Base-by-base conservation (phyloP, 805 yeast genomes). In the Candida tammaniensis region DNA sequence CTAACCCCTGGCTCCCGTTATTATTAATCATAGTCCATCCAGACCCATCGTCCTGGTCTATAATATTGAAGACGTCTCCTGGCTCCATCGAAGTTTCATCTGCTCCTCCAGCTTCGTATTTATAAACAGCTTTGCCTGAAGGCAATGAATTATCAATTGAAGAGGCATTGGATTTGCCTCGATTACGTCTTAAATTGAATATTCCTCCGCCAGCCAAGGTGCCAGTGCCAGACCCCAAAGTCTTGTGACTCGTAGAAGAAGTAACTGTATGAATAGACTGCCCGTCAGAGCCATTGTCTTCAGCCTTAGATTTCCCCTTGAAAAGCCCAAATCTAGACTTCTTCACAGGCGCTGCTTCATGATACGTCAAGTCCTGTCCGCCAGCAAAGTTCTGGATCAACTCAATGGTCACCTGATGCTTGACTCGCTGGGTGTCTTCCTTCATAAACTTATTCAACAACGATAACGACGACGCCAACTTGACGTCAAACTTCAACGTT, bases 381-480 rank as follows among this genome's bases (percentile, higher is more conserved):
- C 82, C 86, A 1, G 93, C 88, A 33, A 83, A 87, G 40, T 81
- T 76, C 56, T 86, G 93, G 46, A 93, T 87, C 17, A 93, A 80
- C 57, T 91, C 97, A 33, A 91, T 80, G 49, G 84, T 91, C 13
- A 89, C 98, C 52, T 88, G 95, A 9, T 82, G 74, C 25, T 71
- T 69, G 15, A 93, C 81, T 40, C 95, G 74, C 19, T 60, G 59
- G 4, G 86, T 80, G 53, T 93, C 98, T 42, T 82, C 80, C 28
- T 70, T 61, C 39, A 89, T 73, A 46, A 87, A 86, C 30, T 70
- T 71, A 33, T 80, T 72, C 36, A 89, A 64, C 2, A 73, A 53
- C 9, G 59, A 47, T 23, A 84, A 57, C 25, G 83, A 76, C 21
- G 70, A 65, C 13, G 65, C 60, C 33, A 89, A 52, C 30, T 74